Evolutionary conservation across 352 stramenopile species (phyloP), one percentile per base, ranked within the genome.

Genomic region (Globisporangium perplexum): DNA sequence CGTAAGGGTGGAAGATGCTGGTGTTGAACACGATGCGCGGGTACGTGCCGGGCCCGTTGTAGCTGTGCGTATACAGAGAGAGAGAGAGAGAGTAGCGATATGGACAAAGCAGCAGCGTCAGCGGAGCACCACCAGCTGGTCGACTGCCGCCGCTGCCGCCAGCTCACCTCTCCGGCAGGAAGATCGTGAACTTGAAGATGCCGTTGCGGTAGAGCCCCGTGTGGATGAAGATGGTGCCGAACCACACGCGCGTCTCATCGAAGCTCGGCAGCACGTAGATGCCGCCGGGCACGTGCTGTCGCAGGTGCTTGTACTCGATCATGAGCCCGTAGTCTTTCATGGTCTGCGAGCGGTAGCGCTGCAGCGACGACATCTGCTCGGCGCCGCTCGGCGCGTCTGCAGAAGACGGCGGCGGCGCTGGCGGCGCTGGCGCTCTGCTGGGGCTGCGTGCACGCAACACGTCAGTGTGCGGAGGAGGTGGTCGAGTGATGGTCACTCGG

Each of bases 241-340:
- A 96, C 81, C 96, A 99, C 10, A 92, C 69, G 44, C 90, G 84
- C 39, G 97, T 78, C 43, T 97, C 76, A 55, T 97, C 77, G 50
- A 97, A 90, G 51, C 87, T 96, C 41, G 95, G 96, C 39, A 98
- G 76, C 23, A 99, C 82, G 64, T 98, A 98, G 47, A 99, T 96
- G 12, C 96, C 94, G 24, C 83, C 93, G 1, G 96, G 96, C 30
- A 96, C 89, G 60, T 98, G 86, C 47, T 96, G 83, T 51, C 97
- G 93, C 33, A 98, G 62, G 57, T 98, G 93, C 62, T 98, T 98
- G 77, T 98, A 98, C 78, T 98, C 96, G 66, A 98, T 98, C 62
- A 96, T 97, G 7, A 98, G 85, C 7, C 96, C 96, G 63, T 98
- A 98, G 62, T 98, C 93, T 52, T 90, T 91, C 80, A 93, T 93